Evolutionary conservation across 768 basidiomycete genomes (phyloP).

Genomic region (Phanerochaete carnosa): DNA sequence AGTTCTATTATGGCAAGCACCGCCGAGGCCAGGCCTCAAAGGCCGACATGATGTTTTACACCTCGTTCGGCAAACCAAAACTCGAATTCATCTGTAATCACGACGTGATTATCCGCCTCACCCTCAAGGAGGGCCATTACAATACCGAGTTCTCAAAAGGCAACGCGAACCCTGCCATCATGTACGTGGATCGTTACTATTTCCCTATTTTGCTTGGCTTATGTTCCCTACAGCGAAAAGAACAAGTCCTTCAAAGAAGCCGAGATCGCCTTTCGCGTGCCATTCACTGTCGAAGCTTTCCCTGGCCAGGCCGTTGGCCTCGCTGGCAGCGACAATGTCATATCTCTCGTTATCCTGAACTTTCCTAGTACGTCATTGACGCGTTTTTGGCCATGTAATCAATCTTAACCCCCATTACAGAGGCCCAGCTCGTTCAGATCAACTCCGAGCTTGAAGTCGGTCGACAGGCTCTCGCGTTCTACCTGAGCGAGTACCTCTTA

Average conservation of each 20-base stretch:
- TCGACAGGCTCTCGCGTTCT: conserved; percentile 11
- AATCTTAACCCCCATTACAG: not conserved
- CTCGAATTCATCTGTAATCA: conserved; percentile 31
- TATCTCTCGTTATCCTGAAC: conserved; percentile 20
- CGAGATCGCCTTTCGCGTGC: conserved; percentile 23
- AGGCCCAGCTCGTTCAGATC: conserved; percentile 10
- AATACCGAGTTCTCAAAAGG: conserved; percentile 19
- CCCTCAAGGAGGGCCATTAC: conserved; percentile 23
- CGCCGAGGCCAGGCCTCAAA: conserved; percentile 4
- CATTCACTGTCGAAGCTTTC: conserved; percentile 17
- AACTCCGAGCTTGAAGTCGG: conserved; percentile 12
- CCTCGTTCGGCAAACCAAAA: conserved; percentile 22
- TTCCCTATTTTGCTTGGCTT: not conserved
- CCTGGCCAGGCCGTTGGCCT: conserved; percentile 21
- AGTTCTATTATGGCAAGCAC: conserved; percentile 12
- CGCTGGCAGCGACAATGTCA: conserved; percentile 18
- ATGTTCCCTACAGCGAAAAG: conserved; percentile 4
- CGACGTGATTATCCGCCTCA: conserved; percentile 26
- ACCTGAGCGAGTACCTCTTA: conserved; percentile 23
- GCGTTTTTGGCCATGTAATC: not conserved
- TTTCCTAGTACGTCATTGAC: conserved; percentile 6
- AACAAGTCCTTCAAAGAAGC: conserved; percentile 13
- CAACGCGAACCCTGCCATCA: conserved; percentile 4
- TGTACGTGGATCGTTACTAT: not conserved
- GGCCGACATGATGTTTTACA: conserved; percentile 16